Percentiles rank a stretch among this genome's conserved stretches.
These are phyloP conservation scores for Hexamita inflata DNA, from an alignment of 208 protist species.

Conservation along the genomic window DNA sequence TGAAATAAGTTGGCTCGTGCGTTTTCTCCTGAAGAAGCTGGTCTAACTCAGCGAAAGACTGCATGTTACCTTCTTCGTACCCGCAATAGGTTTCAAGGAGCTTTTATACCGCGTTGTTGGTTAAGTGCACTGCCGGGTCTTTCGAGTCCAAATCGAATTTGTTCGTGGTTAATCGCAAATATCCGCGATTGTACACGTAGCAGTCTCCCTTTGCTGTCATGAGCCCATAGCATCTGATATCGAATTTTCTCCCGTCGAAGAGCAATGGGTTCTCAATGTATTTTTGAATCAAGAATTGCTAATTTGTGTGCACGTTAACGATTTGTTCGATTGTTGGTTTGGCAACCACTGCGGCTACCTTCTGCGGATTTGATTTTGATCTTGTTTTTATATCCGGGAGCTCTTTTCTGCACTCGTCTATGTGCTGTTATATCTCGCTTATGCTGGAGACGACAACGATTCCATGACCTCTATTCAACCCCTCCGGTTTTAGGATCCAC, in stretches of 20 bases:
- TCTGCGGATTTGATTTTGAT: too few species aligned
- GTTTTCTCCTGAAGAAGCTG: neutral
- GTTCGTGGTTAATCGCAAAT: neutral
- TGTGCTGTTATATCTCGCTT: neutral
- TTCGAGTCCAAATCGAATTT: neutral
- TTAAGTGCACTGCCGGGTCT: slow-evolving; percentile 5
- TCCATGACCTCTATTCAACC: slow-evolving; percentile 21
- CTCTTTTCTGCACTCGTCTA: neutral
- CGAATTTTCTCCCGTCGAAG: neutral
- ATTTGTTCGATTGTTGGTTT: neutral
- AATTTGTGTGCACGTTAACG: neutral
- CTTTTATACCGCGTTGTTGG: slow-evolving; percentile 21
- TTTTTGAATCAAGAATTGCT: neutral
- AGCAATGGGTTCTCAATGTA: slow-evolving; percentile 21
- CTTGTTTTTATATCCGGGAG: too few species aligned
- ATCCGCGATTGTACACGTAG: slow-evolving; percentile 18
- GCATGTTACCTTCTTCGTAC: slow-evolving; percentile 20
- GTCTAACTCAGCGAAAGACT: neutral
- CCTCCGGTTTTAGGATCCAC: slow-evolving; percentile 19
- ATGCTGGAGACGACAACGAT: neutral
- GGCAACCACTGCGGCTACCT: too few species aligned
- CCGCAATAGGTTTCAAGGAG: neutral
- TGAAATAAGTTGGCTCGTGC: neutral
- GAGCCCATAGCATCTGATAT: neutral
- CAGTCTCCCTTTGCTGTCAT: neutral